Evolutionary conservation across 306 rosid genomes (phyloP), one percentile per base, ranked within the genome.

Genomic region (Quercus mongolica): DNA sequence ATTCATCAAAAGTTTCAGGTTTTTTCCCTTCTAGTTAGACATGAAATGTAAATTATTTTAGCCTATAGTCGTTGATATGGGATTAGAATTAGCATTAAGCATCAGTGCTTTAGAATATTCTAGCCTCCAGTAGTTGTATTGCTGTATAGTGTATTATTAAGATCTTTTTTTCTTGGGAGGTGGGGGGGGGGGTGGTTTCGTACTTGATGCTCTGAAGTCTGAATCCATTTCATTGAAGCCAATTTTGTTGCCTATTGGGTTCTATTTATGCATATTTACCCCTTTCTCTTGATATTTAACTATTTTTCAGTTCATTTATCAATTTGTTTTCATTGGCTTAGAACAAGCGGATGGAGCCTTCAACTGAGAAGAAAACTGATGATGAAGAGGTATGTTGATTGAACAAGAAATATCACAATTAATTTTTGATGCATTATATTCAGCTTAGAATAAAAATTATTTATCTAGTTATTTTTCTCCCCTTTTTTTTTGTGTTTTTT

Each of bases 261-360:
- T 82, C 51, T 74, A 13, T 80, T 31, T 23, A 57, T 33, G 64
- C 63, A 71, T 59, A 74, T 79, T 35, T 28, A 62, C 21, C 21
- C 10, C 0, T 31, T 30, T 38, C 33, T n/a, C 20, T 31, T 17
- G 10, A 4, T 28, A 28, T 64, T 49, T 28, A 13, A 28, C 8
- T 79, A 33, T 23, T 74, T 31, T 41, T 54, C 18, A 38, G 31
- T 56, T 79, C 21, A 76, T 71, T 84, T 25, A 75, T 68, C 4
- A 9, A 59, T 28, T 68, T 78, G 5, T 67, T 84, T 78, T 78
- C 38, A 49, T 76, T 83, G 73, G 71, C 82, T 78, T 92, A 90
- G 94, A 89, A 75, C 74, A 90, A 88, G 89, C 90, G 64, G 83
- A 69, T 54, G 31, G 90, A 77, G 72, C 58, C 93, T 85, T 87